Percentiles rank a stretch among this genome's conserved stretches.
Evolutionary conservation across 768 basidiomycete genomes (phyloP).

Genomic region (Kwoniella sp.): DNA sequence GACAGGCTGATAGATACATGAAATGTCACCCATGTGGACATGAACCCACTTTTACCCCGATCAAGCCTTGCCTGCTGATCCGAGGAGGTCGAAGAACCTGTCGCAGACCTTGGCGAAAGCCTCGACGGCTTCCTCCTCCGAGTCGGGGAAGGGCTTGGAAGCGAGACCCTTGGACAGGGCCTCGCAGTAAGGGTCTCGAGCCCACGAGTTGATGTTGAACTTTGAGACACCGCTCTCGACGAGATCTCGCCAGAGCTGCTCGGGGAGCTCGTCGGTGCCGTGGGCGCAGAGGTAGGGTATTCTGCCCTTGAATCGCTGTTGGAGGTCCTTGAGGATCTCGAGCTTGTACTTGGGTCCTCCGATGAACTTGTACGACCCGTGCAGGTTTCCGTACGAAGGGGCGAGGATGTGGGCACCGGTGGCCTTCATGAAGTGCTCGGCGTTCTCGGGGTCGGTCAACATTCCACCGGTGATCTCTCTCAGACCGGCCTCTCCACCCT

Average conservation of each 20-base stretch:
- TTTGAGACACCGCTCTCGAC: slow-evolving; percentile 47
- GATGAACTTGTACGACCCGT: slow-evolving; percentile 48
- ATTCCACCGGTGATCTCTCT: slow-evolving; percentile 48
- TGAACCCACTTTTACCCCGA: not conserved
- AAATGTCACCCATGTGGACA: too few relatives aligned
- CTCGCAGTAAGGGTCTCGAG: slow-evolving; percentile 41
- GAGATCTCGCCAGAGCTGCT: slow-evolving; percentile 43
- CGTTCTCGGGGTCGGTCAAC: slow-evolving; percentile 48
- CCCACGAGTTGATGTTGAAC: slow-evolving; percentile 51
- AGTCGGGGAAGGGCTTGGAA: slow-evolving; percentile 44
- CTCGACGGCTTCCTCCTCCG: slow-evolving; percentile 43
- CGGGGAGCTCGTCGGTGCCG: slow-evolving; percentile 50
- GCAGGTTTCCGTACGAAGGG: slow-evolving; percentile 50
- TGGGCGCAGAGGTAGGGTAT: slow-evolving; percentile 43
- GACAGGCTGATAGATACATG: too few relatives aligned
- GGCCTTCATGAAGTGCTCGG: slow-evolving; percentile 48
- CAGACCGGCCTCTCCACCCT: slow-evolving; percentile 47
- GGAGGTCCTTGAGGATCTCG: slow-evolving; percentile 27
- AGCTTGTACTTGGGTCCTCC: slow-evolving; percentile 44
- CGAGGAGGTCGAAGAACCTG: slow-evolving; percentile 45
- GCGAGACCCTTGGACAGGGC: slow-evolving; percentile 26
- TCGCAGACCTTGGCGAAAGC: slow-evolving; percentile 40
- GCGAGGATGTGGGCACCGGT: slow-evolving; percentile 50
- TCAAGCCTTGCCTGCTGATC: slow-evolving; percentile 46
- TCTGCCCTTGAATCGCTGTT: slow-evolving; percentile 36